These are phyloP conservation scores for Fraxinus floribunda DNA, from an alignment of 305 asterid genomes.

Conservation along the genomic window DNA sequence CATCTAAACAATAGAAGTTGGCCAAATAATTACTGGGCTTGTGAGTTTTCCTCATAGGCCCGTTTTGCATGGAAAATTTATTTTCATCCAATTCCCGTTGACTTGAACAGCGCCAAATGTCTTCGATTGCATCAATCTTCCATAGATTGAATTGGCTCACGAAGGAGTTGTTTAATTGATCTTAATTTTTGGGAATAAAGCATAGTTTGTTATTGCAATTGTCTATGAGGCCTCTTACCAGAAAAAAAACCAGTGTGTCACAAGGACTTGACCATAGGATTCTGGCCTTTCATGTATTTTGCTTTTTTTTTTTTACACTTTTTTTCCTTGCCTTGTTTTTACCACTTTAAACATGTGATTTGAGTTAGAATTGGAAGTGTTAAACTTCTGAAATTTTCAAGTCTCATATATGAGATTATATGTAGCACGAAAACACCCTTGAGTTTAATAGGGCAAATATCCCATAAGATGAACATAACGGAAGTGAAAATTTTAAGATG, in stretches of 20 bases:
- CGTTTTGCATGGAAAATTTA: background rate
- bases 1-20: background rate
- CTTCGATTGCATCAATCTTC: background rate
- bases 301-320: background rate
- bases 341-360: background rate
- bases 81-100: background rate
- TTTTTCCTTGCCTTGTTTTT: background rate
- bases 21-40: background rate
- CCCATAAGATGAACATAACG: background rate
- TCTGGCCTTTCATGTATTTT: background rate
- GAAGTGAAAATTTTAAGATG: background rate
- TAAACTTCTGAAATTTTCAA: background rate
- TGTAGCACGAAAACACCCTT: background rate
- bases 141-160: background rate
- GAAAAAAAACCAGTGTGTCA: background rate
- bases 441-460: background rate
- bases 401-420: background rate
- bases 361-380: background rate
- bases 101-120: background rate
- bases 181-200: background rate
- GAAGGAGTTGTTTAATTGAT: background rate
- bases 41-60: background rate
- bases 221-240: background rate
- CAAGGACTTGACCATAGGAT: background rate
- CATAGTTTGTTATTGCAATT: background rate